phyloP scores from a whole-genome alignment of 495 filamentous ascomycete species.

The Penicillium arizonense region DNA sequence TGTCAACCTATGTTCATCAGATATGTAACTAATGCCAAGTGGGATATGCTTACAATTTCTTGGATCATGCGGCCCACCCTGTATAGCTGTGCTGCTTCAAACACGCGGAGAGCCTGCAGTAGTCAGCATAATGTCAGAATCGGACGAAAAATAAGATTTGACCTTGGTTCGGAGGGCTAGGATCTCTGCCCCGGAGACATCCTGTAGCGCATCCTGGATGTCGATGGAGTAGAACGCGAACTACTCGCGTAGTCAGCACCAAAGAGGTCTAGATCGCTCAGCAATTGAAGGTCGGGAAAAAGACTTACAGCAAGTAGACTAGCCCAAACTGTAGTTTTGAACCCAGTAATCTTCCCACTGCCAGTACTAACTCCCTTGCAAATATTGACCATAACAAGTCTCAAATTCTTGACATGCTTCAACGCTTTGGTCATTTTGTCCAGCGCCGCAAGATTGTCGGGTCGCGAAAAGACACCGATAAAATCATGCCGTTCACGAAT shows the following conservation, averaged over 20 bases:
- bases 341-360: slow-evolving; percentile 51
- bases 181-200: slow-evolving; percentile 55
- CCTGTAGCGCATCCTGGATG: slow-evolving; percentile 62
- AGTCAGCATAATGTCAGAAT: slow-evolving; percentile 7
- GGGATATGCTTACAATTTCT: slow-evolving; percentile 47
- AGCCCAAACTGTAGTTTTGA: slow-evolving; percentile 71
- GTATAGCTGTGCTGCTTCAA: slow-evolving; percentile 55
- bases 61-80: slow-evolving; percentile 68
- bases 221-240: slow-evolving; percentile 68
- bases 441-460: slow-evolving; percentile 62
- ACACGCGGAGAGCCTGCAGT: slow-evolving; percentile 33
- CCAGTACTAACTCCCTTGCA: slow-evolving; percentile 71
- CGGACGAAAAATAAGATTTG: slow-evolving; percentile 1
- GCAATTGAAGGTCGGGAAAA: not conserved
- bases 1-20: slow-evolving; percentile 62
- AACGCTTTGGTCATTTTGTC: slow-evolving; percentile 61
- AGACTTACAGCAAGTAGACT: slow-evolving; percentile 52
- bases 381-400: slow-evolving; percentile 65
- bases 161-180: slow-evolving; percentile 62
- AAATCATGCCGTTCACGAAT: slow-evolving; percentile 76
- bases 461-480: slow-evolving; percentile 64
- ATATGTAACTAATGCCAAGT: not conserved
- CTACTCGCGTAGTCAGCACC: slow-evolving; percentile 37
- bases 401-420: slow-evolving; percentile 77
- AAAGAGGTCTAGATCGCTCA: not conserved